Base-by-base conservation (phyloP, 768 basidiomycete genomes). In the Podaxis pistillaris region DNA sequence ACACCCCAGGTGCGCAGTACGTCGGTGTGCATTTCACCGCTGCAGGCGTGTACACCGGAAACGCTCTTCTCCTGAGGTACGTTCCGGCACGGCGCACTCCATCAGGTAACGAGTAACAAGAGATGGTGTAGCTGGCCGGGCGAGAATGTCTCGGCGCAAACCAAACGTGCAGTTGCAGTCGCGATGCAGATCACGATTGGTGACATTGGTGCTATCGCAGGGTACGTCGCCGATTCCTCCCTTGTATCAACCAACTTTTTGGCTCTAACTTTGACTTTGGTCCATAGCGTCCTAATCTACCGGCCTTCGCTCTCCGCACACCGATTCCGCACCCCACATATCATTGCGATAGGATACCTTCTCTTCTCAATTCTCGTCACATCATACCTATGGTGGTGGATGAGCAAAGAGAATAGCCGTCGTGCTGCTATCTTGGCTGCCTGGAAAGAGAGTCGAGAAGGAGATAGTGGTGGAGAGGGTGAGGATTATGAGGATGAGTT, bases 91-190 rank as follows among this genome's bases (percentile, higher is more conserved):
- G 41, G 19, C 17, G 13, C 49, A 15, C 58, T 30, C 15, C 24
- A 22, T 5, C 9, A 11, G 38, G 28, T 56, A 55, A 51, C 11
- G 6, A 19, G 3, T 22, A n/a, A 30, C 33, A n/a, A 38, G 15
- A 24, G 15, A 11, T 30, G 51, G n/a, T 30, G 4, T 64, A 79
- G 81, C 58, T 87, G 86, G 84, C 84, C 86, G 0, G 78, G 82
- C 17, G 86, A 88, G 71, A 88, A 88, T 64, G 85, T 89, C n/a
- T 85, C 85, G 11, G 83, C 82, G 11, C 86, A 88, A 66, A 88
- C 86, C 2, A 87, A 88, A 69, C 80, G 87, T 12, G 86, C 87
- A 0, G 78, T 86, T 1, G 83, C 83, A 1, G 78, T 86, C 3
- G 87, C 84, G 1, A 80, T 85, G 79, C 87, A 88, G 68, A 87